Conservation (phyloP, 495 filamentous ascomycete genomes). For the Sporormia fimetaria region DNA sequence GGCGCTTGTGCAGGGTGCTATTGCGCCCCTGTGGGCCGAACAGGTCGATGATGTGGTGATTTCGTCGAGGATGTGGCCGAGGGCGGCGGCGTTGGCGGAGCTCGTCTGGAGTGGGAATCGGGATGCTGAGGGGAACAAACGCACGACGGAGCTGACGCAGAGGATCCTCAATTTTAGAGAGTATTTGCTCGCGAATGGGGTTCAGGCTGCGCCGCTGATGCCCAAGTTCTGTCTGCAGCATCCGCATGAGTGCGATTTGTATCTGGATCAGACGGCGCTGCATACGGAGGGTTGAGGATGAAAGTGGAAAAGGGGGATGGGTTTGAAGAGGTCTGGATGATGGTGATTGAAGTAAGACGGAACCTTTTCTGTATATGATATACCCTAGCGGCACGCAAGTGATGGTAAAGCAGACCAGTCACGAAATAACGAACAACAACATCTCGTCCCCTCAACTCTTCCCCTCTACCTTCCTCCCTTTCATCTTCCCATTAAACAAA, state of each 20-base stretch:
- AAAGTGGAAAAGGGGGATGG: too few relatives aligned
- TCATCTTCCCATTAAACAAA: too few relatives aligned
- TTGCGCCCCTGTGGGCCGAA: conserved; percentile 45
- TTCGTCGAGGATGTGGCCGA: conserved; percentile 42
- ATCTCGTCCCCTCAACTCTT: too few relatives aligned
- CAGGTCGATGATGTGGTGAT: conserved; percentile 44
- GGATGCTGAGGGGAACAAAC: conserved; percentile 37
- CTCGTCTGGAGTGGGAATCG: conserved; percentile 46
- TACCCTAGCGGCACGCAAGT: too few relatives aligned
- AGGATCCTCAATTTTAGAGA: conserved; percentile 48
- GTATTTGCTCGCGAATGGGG: conserved; percentile 44
- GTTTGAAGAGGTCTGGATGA: too few relatives aligned
- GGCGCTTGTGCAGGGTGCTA: conserved; percentile 39
- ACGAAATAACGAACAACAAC: too few relatives aligned
- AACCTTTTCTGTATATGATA: too few relatives aligned
- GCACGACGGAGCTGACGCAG: conserved; percentile 43
- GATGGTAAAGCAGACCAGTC: too few relatives aligned
- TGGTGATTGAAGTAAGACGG: too few relatives aligned
- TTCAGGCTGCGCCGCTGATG: conserved; percentile 39
- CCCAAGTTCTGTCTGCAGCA: conserved; percentile 47
- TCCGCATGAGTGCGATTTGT: conserved; percentile 45
- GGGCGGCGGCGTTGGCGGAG: conserved; percentile 45
- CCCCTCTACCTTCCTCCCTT: too few relatives aligned
- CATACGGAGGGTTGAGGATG: too few relatives aligned
- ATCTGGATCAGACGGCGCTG: conserved; percentile 40